Percentiles rank a stretch among this genome's conserved stretches.
phyloP scores from a whole-genome alignment of 2,329 filamentous ascomycete species.

The Aspergillus melleus region DNA sequence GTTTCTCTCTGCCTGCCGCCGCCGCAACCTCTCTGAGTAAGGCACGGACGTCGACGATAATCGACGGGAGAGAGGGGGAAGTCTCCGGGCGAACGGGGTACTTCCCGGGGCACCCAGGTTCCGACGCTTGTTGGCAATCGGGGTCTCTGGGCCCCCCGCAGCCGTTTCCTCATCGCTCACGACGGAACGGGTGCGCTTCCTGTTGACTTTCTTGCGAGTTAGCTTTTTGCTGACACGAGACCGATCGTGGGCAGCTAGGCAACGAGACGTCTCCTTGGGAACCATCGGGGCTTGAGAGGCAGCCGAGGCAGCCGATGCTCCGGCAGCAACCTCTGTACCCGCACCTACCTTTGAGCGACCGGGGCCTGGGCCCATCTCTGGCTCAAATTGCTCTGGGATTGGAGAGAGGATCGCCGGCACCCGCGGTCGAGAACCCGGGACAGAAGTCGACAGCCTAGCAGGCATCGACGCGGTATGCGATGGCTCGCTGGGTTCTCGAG shows the following conservation, averaged over 20 bases:
- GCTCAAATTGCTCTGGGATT: conserved; percentile 14
- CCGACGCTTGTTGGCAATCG: conserved; percentile 23
- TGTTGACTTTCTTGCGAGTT: conserved; percentile 18
- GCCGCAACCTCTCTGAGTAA: conserved; percentile 31
- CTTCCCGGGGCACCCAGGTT: conserved; percentile 24
- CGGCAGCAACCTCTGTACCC: background rate
- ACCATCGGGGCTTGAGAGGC: conserved; percentile 1
- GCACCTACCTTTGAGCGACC: conserved; percentile 12
- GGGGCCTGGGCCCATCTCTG: conserved; percentile 7
- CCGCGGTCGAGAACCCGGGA: conserved; percentile 6
- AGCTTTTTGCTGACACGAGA: conserved; percentile 10
- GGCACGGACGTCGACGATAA: conserved; percentile 20
- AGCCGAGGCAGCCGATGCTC: background rate
- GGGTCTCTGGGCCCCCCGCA: conserved; percentile 11
- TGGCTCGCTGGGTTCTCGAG: background rate
- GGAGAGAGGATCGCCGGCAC: conserved; percentile 13
- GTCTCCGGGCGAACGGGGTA: conserved; percentile 21
- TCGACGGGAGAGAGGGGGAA: conserved; percentile 19
- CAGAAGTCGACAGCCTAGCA: background rate
- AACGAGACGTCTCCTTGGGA: background rate
- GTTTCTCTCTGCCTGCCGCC: conserved; percentile 29
- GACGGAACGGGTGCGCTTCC: conserved; percentile 20
- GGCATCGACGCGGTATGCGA: background rate
- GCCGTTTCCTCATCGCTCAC: conserved; percentile 7
- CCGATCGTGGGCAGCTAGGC: background rate